phyloP scores from a whole-genome alignment of 441 rosid genomes.

The Eugenia klotzschiana region DNA sequence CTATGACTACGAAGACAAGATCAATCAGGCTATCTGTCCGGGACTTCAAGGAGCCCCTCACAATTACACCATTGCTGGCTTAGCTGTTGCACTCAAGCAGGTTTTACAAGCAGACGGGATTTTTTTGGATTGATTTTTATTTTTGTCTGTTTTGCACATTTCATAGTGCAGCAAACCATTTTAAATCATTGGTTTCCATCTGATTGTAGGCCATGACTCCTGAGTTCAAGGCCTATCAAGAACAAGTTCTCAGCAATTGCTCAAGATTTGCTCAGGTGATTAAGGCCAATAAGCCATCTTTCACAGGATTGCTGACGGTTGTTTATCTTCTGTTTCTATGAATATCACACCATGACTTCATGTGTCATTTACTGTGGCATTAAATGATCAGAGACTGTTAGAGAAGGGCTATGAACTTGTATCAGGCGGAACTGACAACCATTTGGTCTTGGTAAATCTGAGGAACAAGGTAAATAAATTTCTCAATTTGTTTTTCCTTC shows the following conservation, averaged over 20 bases:
- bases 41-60: conserved; percentile 99
- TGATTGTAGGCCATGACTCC: conserved; percentile 54
- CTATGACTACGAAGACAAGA: conserved; percentile 85
- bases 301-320: not conserved
- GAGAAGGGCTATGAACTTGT: conserved; percentile 75
- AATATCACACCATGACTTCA: not conserved
- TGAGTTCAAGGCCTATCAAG: conserved; percentile 83
- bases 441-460: conserved; percentile 82
- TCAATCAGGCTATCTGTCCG: conserved; percentile 93
- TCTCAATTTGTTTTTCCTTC: not conserved
- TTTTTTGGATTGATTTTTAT: not conserved
- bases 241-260: conserved; percentile 78
- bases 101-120: conserved; percentile 5
- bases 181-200: not conserved
- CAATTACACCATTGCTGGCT: conserved; percentile 84
- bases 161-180: not conserved
- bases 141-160: not conserved
- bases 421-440: conserved; percentile 94
- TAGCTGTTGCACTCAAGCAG: conserved; percentile 93
- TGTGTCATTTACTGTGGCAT: not conserved
- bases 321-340: not conserved
- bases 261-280: conserved; percentile 70
- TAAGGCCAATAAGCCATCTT: not conserved
- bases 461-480: conserved; percentile 51
- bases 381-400: conserved; percentile 46